These are phyloP conservation scores for Fennellomyces sp. DNA, from an alignment of 371 early-diverging fungal species.

Conservation along the genomic window DNA sequence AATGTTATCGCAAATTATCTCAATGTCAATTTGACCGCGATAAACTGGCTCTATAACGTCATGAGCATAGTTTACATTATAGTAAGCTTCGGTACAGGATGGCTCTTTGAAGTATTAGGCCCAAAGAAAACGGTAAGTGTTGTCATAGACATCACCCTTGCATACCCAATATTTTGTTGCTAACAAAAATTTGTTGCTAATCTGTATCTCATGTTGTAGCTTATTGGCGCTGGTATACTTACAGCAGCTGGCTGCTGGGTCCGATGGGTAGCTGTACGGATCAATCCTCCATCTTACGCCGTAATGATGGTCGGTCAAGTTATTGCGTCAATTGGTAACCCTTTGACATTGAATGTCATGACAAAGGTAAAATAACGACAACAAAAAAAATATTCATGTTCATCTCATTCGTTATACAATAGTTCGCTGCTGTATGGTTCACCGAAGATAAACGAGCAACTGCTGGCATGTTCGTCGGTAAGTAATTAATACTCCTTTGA, in stretches of 20 bases:
- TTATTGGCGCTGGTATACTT: slow-evolving; percentile 46
- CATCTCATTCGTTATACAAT: not conserved
- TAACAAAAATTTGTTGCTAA: not conserved
- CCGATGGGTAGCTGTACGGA: slow-evolving; percentile 55
- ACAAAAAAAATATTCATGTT: not conserved
- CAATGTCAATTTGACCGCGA: slow-evolving; percentile 25
- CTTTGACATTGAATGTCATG: slow-evolving; percentile 62
- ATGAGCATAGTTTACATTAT: slow-evolving; percentile 51
- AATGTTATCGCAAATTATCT: slow-evolving; percentile 34
- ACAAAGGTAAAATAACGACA: slow-evolving; percentile 35
- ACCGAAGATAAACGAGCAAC: slow-evolving; percentile 31
- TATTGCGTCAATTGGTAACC: slow-evolving; percentile 60
- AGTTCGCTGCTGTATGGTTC: slow-evolving; percentile 35
- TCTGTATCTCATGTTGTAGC: slow-evolving; percentile 15
- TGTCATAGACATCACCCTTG: not conserved
- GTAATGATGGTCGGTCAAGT: slow-evolving; percentile 61
- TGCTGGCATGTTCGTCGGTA: slow-evolving; percentile 36
- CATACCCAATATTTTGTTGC: too few species aligned
- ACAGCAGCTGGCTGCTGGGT: slow-evolving; percentile 58
- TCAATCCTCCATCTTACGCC: slow-evolving; percentile 38
- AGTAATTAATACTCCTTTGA: not conserved
- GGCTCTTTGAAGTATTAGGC: slow-evolving; percentile 46
- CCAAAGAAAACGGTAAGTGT: slow-evolving; percentile 42
- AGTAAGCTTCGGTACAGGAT: slow-evolving; percentile 48
- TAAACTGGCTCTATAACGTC: slow-evolving; percentile 46